These are phyloP conservation scores for Sporothrix globosa DNA, from an alignment of 2,329 filamentous ascomycete genomes.

Conservation along the genomic window DNA sequence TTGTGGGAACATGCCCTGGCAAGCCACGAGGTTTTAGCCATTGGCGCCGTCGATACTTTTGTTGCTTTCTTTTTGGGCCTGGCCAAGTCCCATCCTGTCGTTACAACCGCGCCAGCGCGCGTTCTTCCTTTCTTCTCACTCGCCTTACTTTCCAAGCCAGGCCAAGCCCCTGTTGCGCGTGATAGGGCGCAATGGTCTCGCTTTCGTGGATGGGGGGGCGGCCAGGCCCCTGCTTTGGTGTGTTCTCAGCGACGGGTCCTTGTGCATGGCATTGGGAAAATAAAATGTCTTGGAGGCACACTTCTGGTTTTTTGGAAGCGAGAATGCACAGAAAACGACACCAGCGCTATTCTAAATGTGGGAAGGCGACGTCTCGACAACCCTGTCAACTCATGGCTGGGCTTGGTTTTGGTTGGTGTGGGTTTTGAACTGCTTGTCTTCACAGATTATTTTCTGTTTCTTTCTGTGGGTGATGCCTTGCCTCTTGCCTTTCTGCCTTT, in stretches of 20 bases:
- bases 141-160: neutral
- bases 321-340: slow-evolving; percentile 18
- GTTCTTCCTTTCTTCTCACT: neutral
- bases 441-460: neutral
- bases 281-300: slow-evolving; percentile 1
- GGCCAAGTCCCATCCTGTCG: slow-evolving; percentile 13
- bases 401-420: slow-evolving; percentile 21
- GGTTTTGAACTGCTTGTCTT: neutral
- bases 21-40: slow-evolving; percentile 25
- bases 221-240: slow-evolving; percentile 13
- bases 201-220: neutral
- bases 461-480: slow-evolving; percentile 3
- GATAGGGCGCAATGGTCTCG: slow-evolving; percentile 8
- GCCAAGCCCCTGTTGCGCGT: neutral
- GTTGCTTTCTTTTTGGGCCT: slow-evolving; percentile 14
- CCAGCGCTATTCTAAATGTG: slow-evolving; percentile 23
- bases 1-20: slow-evolving; percentile 28
- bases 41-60: slow-evolving; percentile 18
- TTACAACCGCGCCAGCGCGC: neutral
- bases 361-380: neutral
- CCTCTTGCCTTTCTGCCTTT: slow-evolving; percentile 25
- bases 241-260: neutral
- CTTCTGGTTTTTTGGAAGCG: slow-evolving; percentile 11
- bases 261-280: slow-evolving; percentile 5
- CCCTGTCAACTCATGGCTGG: slow-evolving; percentile 24